phyloP scores from a whole-genome alignment of 2,329 filamentous ascomycete genomes.

The Hymenotorrendiella dingleyae region DNA sequence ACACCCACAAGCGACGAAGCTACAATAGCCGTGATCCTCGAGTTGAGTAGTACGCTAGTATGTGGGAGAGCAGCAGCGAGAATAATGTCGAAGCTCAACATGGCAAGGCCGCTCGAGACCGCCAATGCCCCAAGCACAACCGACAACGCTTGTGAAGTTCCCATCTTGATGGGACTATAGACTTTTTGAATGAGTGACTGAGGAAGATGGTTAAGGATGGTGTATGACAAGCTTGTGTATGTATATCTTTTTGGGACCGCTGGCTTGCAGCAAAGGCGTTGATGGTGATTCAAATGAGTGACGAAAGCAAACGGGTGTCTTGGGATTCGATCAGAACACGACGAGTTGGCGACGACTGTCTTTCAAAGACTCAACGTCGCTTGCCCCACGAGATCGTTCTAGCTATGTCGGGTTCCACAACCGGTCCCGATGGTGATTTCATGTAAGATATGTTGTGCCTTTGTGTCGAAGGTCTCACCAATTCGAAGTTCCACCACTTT shows the following conservation, averaged over 20 bases:
- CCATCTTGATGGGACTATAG: slow-evolving; percentile 16
- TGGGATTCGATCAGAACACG: slow-evolving; percentile 9
- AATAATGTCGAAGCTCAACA: slow-evolving; percentile 28
- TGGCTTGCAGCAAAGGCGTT: slow-evolving; percentile 4
- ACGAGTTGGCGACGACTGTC: slow-evolving; percentile 9
- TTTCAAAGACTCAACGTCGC: slow-evolving; percentile 15
- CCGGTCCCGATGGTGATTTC: slow-evolving; percentile 11
- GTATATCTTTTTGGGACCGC: slow-evolving; percentile 5
- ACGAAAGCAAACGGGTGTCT: slow-evolving; percentile 22
- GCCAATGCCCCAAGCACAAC: slow-evolving; percentile 26
- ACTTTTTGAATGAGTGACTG: not conserved
- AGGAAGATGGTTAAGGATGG: slow-evolving; percentile 6
- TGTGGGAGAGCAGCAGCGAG: slow-evolving; percentile 23
- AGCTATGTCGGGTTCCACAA: slow-evolving; percentile 14
- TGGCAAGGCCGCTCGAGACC: slow-evolving; percentile 22
- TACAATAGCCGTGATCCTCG: slow-evolving; percentile 21
- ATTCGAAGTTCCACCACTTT: slow-evolving; percentile 9
- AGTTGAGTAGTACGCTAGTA: slow-evolving; percentile 8
- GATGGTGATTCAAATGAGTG: slow-evolving; percentile 19
- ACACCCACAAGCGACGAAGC: slow-evolving; percentile 21
- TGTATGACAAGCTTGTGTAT: slow-evolving; percentile 15
- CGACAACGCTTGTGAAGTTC: slow-evolving; percentile 16
- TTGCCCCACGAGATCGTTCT: slow-evolving; percentile 10
- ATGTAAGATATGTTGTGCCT: slow-evolving; percentile 14
- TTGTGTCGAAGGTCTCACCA: slow-evolving; percentile 10